phyloP scores from a whole-genome alignment of 2,329 filamentous ascomycete species.

The Nemania sp. region DNA sequence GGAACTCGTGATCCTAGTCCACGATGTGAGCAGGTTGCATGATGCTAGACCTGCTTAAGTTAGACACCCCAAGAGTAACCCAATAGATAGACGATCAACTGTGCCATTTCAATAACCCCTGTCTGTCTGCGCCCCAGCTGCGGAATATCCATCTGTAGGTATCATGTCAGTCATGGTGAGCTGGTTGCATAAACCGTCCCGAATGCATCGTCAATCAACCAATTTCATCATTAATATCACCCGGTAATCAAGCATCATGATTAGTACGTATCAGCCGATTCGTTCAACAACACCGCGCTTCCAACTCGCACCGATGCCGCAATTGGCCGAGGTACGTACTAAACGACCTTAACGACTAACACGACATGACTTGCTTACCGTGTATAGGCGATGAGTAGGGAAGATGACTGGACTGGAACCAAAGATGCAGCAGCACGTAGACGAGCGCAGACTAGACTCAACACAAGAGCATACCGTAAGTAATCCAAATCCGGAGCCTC shows the following conservation, averaged over 20 bases:
- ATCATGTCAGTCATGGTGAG: conserved; percentile 38
- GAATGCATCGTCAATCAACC: conserved; percentile 19
- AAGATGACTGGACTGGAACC: conserved; percentile 61
- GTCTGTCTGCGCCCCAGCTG: conserved; percentile 32
- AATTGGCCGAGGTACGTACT: conserved; percentile 54
- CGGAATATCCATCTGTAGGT: not conserved
- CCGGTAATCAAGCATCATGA: conserved; percentile 47
- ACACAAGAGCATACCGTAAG: conserved; percentile 60
- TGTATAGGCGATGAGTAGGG: conserved; percentile 52
- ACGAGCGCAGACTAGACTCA: conserved; percentile 59
- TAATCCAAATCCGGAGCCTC: too few species aligned
- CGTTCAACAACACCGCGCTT: conserved; percentile 42
- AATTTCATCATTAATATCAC: conserved; percentile 18
- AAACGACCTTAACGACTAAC: conserved; percentile 17
- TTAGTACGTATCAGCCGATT: conserved; percentile 39
- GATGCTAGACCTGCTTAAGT: conserved; percentile 43
- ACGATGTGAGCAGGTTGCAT: conserved; percentile 53
- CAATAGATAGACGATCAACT: not conserved
- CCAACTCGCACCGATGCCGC: conserved; percentile 52
- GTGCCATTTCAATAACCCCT: conserved; percentile 20
- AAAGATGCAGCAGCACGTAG: conserved; percentile 57
- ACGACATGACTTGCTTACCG: conserved; percentile 47
- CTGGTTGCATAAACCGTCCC: conserved; percentile 41
- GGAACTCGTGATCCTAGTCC: conserved; percentile 38
- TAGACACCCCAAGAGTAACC: not conserved